Percentiles rank a stretch among this genome's conserved stretches.
Evolutionary conservation across 2,329 filamentous ascomycete species (phyloP).

Genomic region (Claviceps sorghi): DNA sequence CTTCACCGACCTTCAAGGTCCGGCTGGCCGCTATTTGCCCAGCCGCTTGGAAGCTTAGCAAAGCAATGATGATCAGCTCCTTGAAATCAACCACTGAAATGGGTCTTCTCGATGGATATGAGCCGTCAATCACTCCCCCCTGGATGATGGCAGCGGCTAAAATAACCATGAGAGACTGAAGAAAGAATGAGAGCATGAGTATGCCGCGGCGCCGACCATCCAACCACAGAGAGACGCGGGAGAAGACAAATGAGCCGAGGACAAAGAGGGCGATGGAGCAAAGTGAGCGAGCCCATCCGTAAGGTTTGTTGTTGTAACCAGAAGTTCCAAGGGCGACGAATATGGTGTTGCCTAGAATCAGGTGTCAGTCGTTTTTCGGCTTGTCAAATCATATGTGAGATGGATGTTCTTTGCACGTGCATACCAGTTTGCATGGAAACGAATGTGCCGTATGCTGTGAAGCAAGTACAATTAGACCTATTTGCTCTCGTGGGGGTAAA

Average conservation of each 20-base stretch:
- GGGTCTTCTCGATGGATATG: conserved; percentile 6
- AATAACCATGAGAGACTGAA: conserved; percentile 36
- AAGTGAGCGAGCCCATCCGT: conserved; percentile 33
- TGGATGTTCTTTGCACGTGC: neutral
- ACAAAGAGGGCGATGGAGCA: conserved; percentile 39
- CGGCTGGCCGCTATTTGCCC: conserved; percentile 38
- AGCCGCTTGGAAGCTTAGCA: conserved; percentile 38
- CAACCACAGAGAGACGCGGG: conserved; percentile 12
- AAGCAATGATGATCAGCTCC: conserved; percentile 26
- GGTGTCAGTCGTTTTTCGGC: neutral
- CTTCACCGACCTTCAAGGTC: conserved; percentile 35
- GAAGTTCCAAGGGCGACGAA: conserved; percentile 44
- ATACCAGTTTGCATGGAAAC: conserved; percentile 26
- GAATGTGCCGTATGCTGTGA: conserved; percentile 12
- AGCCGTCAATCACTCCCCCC: conserved; percentile 17
- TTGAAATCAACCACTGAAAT: conserved; percentile 11
- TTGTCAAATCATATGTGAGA: neutral
- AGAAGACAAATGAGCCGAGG: conserved; percentile 35
- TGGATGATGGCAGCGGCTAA: conserved; percentile 38
- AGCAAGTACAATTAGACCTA: neutral
- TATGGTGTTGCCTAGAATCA: conserved; percentile 39
- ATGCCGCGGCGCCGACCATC: conserved; percentile 21
- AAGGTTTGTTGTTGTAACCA: conserved; percentile 34
- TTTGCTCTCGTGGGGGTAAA: neutral
- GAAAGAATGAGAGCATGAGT: conserved; percentile 32